phyloP scores from a whole-genome alignment of 176 grass and related monocot species.

The Aegilops sharonensis region DNA sequence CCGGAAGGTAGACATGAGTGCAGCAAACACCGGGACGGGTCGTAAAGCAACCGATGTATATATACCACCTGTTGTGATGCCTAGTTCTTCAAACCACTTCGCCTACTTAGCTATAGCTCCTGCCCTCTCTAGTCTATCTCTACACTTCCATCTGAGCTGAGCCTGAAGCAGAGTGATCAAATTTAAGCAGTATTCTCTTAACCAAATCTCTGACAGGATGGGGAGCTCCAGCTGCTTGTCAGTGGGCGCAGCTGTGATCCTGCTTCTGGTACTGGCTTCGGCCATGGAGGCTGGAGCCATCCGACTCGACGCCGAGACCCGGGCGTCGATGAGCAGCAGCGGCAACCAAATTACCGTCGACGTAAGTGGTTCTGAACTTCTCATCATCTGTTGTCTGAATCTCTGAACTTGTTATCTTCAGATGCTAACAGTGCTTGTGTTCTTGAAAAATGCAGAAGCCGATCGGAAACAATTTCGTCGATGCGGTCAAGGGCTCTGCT shows the following conservation, averaged over 20 bases:
- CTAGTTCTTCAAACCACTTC: slow-evolving; percentile 18
- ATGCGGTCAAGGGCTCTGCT: not conserved
- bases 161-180: not conserved
- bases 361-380: slow-evolving; percentile 25
- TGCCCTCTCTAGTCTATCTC: not conserved
- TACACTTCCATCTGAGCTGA: not conserved
- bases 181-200: not conserved
- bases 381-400: not conserved
- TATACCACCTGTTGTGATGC: not conserved
- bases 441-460: slow-evolving; percentile 34
- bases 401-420: not conserved
- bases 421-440: slow-evolving; percentile 13
- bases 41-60: slow-evolving; percentile 25
- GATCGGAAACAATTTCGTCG: not conserved
- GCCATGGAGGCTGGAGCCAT: slow-evolving; percentile 33
- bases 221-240: not conserved
- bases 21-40: not conserved
- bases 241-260: not conserved
- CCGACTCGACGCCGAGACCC: slow-evolving; percentile 47
- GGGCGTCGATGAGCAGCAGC: not conserved
- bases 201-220: not conserved
- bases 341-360: not conserved
- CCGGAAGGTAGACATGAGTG: slow-evolving; percentile 29
- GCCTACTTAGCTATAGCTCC: not conserved
- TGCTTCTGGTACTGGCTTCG: slow-evolving; percentile 13